These are phyloP conservation scores for Heritiera littoralis DNA, from an alignment of 345 rosid genomes.

Conservation along the genomic window DNA sequence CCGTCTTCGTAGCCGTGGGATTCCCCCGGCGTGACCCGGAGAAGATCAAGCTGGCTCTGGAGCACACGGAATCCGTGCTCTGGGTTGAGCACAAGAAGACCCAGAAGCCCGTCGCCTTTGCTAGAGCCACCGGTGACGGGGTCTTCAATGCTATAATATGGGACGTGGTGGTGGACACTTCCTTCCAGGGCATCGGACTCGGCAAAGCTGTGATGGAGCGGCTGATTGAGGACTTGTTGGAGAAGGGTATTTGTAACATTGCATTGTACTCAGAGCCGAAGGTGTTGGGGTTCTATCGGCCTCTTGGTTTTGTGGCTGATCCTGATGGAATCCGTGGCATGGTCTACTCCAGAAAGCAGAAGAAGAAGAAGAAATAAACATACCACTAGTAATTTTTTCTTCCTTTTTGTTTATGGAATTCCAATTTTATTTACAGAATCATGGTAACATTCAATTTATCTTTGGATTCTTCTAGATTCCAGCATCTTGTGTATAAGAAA, in stretches of 20 bases:
- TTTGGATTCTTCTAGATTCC: not conserved
- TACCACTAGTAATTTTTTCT: not conserved
- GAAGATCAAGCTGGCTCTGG: constrained; percentile 65
- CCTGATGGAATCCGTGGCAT: constrained; percentile 93
- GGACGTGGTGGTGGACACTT: constrained; percentile 96
- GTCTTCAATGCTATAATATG: constrained; percentile 93
- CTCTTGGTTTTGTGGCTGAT: constrained; percentile 85
- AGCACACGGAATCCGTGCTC: constrained; percentile 65
- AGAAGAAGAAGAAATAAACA: constrained; percentile 38
- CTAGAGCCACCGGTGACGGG: constrained; percentile 87
- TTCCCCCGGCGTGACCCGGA: constrained; percentile 84
- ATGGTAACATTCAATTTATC: not conserved
- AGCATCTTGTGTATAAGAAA: not conserved
- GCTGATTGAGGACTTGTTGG: constrained; percentile 55
- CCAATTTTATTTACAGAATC: not conserved
- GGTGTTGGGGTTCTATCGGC: constrained; percentile 88
- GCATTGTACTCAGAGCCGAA: constrained; percentile 89
- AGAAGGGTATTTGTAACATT: constrained; percentile 65
- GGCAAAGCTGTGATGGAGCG: constrained; percentile 94
- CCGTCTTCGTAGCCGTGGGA: constrained; percentile 80
- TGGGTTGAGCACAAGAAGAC: constrained; percentile 70
- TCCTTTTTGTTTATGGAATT: not conserved
- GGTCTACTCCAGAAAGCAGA: constrained; percentile 73
- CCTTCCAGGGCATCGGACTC: constrained; percentile 76
- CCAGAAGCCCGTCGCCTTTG: constrained; percentile 77